These are phyloP conservation scores for Parmales sp. DNA, from an alignment of 108 stramenopile genomes.

Conservation along the genomic window DNA sequence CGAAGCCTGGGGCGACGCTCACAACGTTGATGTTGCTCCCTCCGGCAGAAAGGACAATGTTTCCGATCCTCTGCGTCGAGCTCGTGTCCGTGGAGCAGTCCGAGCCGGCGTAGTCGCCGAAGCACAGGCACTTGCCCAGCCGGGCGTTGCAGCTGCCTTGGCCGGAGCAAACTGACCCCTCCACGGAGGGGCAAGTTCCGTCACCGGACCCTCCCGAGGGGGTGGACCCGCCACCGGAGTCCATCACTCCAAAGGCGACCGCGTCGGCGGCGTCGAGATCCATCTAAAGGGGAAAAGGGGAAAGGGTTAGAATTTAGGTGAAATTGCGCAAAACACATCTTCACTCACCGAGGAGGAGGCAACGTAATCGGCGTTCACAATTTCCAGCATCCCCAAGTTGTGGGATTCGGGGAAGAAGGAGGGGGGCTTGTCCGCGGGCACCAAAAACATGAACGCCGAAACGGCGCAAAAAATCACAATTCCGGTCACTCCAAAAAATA, in stretches of 20 bases:
- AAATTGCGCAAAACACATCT: no score
- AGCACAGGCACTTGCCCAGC: background rate
- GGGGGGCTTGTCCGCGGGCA: background rate
- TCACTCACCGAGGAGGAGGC: background rate
- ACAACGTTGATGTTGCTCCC: background rate
- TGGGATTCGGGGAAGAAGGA: conserved; percentile 1
- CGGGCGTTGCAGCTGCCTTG: background rate
- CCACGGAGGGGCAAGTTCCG: background rate
- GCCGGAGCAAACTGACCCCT: background rate
- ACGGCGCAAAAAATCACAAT: background rate
- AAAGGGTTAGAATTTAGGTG: no score
- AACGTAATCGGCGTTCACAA: background rate
- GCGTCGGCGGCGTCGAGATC: background rate
- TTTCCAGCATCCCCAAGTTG: background rate
- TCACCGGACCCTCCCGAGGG: background rate
- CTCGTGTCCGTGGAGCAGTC: background rate
- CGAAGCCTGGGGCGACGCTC: background rate
- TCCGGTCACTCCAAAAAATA: background rate
- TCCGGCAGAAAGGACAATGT: background rate
- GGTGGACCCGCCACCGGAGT: no score
- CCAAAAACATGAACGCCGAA: background rate
- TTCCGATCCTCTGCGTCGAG: background rate
- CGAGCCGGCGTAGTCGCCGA: background rate
- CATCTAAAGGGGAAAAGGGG: no score
- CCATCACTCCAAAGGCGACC: background rate